A percentile compares a stretch with the other conserved stretches of the same genome.
These are phyloP conservation scores for Myxozyma vanderwaltii DNA, from an alignment of 805 yeast species.

Conservation along the genomic window DNA sequence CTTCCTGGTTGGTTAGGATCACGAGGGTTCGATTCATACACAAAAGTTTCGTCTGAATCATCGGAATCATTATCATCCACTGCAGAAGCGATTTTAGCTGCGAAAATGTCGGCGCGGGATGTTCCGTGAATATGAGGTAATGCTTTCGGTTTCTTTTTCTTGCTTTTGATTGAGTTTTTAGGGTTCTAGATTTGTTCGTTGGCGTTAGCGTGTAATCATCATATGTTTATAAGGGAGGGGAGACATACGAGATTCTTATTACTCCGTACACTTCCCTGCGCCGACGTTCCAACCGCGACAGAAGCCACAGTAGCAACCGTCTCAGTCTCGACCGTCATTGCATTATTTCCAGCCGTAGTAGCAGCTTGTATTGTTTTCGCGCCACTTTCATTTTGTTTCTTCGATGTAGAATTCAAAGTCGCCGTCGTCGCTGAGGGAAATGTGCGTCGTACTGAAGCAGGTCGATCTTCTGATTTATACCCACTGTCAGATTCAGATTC, in stretches of 20 bases:
- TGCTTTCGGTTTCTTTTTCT: conserved; percentile 25
- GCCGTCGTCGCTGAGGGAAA: conserved; percentile 2
- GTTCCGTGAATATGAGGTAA: conserved; percentile 12
- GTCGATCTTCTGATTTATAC: conserved; percentile 27
- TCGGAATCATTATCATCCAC: conserved; percentile 85
- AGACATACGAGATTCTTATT: conserved; percentile 20
- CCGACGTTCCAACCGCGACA: conserved; percentile 40
- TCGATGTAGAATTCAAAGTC: conserved; percentile 2
- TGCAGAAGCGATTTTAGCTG: conserved; percentile 92
- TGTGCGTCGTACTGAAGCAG: conserved; percentile 17
- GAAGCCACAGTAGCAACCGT: conserved; percentile 55
- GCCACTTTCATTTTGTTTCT: conserved; percentile 13
- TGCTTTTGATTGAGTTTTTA: conserved; percentile 19
- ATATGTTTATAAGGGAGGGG: background rate
- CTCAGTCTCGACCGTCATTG: conserved; percentile 63
- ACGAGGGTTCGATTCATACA: conserved; percentile 64
- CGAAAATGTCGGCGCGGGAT: conserved; percentile 90
- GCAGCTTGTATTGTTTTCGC: background rate
- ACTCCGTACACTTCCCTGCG: conserved; percentile 27
- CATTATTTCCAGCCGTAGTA: conserved; percentile 13
- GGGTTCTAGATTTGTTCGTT: too few species aligned
- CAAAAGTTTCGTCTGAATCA: conserved; percentile 93
- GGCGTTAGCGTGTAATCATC: background rate
- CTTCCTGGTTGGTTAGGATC: conserved; percentile 14
- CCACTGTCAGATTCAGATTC: conserved; percentile 31